phyloP scores from a whole-genome alignment of 495 filamentous ascomycete genomes.

The Penicillium canariense region DNA sequence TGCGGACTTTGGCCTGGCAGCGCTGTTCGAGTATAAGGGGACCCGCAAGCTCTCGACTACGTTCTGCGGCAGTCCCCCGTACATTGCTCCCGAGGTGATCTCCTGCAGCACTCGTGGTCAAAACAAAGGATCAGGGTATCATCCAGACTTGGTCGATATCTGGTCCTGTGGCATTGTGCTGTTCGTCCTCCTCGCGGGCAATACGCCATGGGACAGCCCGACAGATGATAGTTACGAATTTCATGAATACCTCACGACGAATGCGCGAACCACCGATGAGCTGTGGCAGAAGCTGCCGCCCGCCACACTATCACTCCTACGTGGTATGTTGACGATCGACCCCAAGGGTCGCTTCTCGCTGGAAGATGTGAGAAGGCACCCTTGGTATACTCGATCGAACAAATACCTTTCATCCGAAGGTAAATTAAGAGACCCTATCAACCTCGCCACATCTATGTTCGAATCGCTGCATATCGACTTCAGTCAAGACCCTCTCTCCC shows the following conservation, averaged over 20 bases:
- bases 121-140: conserved; percentile 64
- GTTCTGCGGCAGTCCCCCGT: conserved; percentile 94
- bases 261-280: conserved; percentile 76
- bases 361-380: conserved; percentile 84
- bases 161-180: conserved; percentile 97
- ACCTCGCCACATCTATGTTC: conserved; percentile 88
- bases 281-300: conserved; percentile 79
- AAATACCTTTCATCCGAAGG: conserved; percentile 70
- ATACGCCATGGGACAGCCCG: conserved; percentile 97
- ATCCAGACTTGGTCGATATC: conserved; percentile 82
- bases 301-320: conserved; percentile 79
- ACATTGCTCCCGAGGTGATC: conserved; percentile 94
- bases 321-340: conserved; percentile 90
- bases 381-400: conserved; percentile 90
- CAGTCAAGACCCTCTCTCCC: conserved; percentile 58
- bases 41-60: conserved; percentile 74
- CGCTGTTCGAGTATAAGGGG: conserved; percentile 87
- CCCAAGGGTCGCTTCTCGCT: conserved; percentile 75
- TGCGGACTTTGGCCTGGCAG: conserved; percentile 94
- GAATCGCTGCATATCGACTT: conserved; percentile 92
- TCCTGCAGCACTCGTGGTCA: conserved; percentile 45
- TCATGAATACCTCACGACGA: conserved; percentile 75
- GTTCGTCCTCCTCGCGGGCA: conserved; percentile 91
- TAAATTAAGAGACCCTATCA: conserved; percentile 72
- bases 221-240: conserved; percentile 77